Conservation (phyloP, 495 filamentous ascomycete genomes). For the Thermothielavioides terrestris region DNA sequence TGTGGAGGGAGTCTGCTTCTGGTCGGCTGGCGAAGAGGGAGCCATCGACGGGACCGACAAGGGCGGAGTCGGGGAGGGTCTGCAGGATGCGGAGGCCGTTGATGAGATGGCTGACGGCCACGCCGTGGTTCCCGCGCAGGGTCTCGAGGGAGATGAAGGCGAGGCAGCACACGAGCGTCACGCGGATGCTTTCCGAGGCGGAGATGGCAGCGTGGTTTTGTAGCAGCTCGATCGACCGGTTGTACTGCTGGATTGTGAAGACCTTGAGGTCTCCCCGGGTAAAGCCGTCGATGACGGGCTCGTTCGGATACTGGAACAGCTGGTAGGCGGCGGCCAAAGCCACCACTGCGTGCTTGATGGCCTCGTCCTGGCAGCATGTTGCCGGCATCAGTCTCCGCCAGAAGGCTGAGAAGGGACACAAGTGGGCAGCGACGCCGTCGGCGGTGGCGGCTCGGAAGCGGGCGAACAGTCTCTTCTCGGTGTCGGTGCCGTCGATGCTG, state of each 20-base stretch:
- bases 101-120: constrained; percentile 27
- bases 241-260: constrained; percentile 35
- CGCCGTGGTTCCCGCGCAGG: constrained; percentile 25
- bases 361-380: constrained; percentile 28
- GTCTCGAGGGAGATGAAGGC: constrained; percentile 34
- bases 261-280: constrained; percentile 25
- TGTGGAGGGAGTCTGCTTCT: constrained; percentile 11
- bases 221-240: constrained; percentile 30
- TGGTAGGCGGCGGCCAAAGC: constrained; percentile 31
- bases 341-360: constrained; percentile 32
- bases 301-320: constrained; percentile 12
- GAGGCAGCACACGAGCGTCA: constrained; percentile 33
- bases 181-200: constrained; percentile 22
- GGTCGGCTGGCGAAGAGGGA: constrained; percentile 10
- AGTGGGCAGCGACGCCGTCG: constrained; percentile 8
- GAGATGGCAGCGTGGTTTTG: constrained; percentile 22
- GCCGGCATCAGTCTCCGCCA: constrained; percentile 30
- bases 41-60: constrained; percentile 12
- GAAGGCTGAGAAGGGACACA: constrained; percentile 23
- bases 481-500: constrained; percentile 29
- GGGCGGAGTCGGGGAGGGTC: constrained; percentile 17
- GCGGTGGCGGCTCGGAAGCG: constrained; percentile 17
- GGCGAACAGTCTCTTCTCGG: constrained; percentile 28
- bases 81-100: constrained; percentile 34
- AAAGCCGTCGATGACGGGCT: constrained; percentile 11